Evolutionary conservation across 306 rosid genomes (phyloP), one percentile per base, ranked within the genome.

Genomic region (Malus sylvestris): DNA sequence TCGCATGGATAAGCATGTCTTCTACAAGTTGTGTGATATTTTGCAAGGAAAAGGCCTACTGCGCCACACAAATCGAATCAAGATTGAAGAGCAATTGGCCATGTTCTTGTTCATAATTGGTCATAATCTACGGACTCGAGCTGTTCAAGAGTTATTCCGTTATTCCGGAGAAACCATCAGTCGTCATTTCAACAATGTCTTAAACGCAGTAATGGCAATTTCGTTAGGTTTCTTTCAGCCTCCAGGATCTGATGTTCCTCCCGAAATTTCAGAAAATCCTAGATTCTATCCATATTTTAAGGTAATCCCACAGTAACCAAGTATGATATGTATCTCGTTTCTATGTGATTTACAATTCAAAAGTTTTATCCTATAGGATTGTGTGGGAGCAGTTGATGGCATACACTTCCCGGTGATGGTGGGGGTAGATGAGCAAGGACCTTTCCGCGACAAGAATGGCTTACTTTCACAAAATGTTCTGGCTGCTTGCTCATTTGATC

Each of bases 131-230:
- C 81, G 98, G 53, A 91, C 94, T 53, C 89, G 98, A 58, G 93
- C 97, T 46, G 98, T 89, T 73, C 97, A 93, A 81, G 98, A 93
- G 82, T 63, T 93, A 77, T 93, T 93, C 67, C 94, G 81, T 77
- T 91, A 91, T 79, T 93, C 98, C 35, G 97, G 97, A 40, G 98
- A 93, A 84, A 93, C 97, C 16, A 93, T 93, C 52, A 93, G 97
- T 79, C 96, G 97, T 46, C 97, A 93, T 78, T 93, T 93, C 80
- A 93, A 93, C 85, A 89, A 93, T 77, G 98, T 91, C 73, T 80
- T 93, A 82, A 93, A 87, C 53, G 97, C 93, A 13, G 81, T 93
- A 67, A 88, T 91, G 92, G 88, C 97, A 7, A 88, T 93, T 73
- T 89, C 97, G 0, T 77, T 83, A 60, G 98, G 91, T 68, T 91